These are phyloP conservation scores for Penicillium chermesinum DNA, from an alignment of 495 filamentous ascomycete genomes.

Conservation along the genomic window DNA sequence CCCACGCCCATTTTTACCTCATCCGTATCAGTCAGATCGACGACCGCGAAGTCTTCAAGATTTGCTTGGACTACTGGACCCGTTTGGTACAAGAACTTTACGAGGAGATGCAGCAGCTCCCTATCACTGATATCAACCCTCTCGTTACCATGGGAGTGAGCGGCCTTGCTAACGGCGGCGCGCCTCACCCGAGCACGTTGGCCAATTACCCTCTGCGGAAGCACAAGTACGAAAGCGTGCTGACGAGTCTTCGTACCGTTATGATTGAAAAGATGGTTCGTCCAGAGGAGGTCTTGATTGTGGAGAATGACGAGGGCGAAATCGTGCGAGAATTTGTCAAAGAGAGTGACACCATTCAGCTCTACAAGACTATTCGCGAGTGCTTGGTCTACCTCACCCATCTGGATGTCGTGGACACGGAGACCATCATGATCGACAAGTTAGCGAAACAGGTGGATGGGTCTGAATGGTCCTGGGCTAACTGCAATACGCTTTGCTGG, in stretches of 20 bases:
- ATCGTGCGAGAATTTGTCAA: slow-evolving; percentile 99
- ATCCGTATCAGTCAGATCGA: slow-evolving; percentile 98
- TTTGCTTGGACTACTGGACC: slow-evolving; percentile 98
- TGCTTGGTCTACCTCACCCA: slow-evolving; percentile 97
- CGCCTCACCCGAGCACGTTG: slow-evolving; percentile 74
- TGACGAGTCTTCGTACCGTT: slow-evolving; percentile 88
- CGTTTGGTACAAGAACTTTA: slow-evolving; percentile 97
- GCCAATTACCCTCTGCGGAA: slow-evolving; percentile 88
- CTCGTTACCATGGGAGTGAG: slow-evolving; percentile 72
- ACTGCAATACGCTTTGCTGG: slow-evolving; percentile 99
- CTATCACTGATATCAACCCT: slow-evolving; percentile 85
- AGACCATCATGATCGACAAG: slow-evolving; percentile 99
- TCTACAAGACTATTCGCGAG: slow-evolving; percentile 98
- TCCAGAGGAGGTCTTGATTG: slow-evolving; percentile 97
- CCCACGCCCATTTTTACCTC: slow-evolving; percentile 94
- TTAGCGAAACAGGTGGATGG: slow-evolving; percentile 90
- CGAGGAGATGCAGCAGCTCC: slow-evolving; percentile 95
- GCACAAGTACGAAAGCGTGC: slow-evolving; percentile 91
- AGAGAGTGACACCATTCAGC: slow-evolving; percentile 96
- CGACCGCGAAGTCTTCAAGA: slow-evolving; percentile 98
- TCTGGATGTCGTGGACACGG: slow-evolving; percentile 93
- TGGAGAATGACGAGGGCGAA: slow-evolving; percentile 98
- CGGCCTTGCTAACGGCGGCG: slow-evolving; percentile 69
- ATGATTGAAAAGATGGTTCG: slow-evolving; percentile 99
- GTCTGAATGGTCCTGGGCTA: slow-evolving; percentile 96